These are phyloP conservation scores for Breviolum minutum DNA, from an alignment of 73 alveolate species.

Conservation along the genomic window DNA sequence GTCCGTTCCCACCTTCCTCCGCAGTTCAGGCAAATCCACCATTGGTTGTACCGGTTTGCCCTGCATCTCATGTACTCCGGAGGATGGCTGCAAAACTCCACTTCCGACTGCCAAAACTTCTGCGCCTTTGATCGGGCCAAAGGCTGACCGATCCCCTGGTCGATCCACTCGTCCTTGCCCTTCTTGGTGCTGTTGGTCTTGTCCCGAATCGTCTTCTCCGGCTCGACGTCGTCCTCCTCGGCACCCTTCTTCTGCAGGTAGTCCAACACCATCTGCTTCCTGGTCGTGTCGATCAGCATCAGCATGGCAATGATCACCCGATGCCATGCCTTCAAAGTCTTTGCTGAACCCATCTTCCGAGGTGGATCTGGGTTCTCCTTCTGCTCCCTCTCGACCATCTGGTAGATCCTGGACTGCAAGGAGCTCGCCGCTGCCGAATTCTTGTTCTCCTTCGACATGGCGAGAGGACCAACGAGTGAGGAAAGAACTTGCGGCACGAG, in stretches of 20 bases:
- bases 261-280: conserved; percentile 37
- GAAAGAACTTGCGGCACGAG: background rate
- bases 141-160: conserved; percentile 3
- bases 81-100: background rate
- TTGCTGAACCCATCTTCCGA: background rate
- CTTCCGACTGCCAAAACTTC: background rate
- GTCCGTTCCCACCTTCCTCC: background rate
- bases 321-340: background rate
- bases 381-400: background rate
- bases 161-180: background rate
- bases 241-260: conserved; percentile 35
- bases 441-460: conserved; percentile 44
- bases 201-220: background rate
- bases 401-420: background rate
- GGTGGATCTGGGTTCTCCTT: no score
- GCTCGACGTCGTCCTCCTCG: background rate
- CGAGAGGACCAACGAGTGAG: background rate
- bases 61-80: conserved; percentile 15
- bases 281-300: background rate
- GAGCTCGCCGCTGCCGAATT: background rate
- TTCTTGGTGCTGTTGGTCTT: background rate
- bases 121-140: background rate
- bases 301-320: background rate
- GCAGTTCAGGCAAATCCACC: conserved; percentile 36
- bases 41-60: background rate